Conservation (phyloP, 164 flowering plant species). For the Sextonia rubra region DNA sequence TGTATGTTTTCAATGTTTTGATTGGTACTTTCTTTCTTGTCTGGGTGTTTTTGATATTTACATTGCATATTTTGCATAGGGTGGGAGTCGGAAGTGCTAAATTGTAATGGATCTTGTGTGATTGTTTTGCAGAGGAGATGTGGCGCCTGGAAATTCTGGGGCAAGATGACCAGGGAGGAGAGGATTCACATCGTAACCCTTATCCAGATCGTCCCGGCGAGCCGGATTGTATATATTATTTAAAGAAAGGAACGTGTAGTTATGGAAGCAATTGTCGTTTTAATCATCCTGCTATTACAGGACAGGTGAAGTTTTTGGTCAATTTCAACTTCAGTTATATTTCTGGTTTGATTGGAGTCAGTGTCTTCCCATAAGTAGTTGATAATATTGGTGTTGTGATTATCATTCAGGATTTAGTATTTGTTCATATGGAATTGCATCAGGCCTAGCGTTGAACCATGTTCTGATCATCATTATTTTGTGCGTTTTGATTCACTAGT, state of each 20-base stretch:
- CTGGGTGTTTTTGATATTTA: no score
- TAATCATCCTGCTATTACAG: constrained; percentile 50
- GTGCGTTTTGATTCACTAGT: background rate
- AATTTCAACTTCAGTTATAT: background rate
- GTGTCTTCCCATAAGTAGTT: no score
- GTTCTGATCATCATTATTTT: no score
- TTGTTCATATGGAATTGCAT: no score
- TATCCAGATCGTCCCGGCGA: constrained; percentile 67
- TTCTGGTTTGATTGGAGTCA: background rate
- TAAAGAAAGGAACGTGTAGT: constrained; percentile 60
- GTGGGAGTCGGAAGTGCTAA: no score
- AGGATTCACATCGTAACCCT: constrained; percentile 18
- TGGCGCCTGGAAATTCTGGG: constrained; percentile 39
- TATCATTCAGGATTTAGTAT: no score
- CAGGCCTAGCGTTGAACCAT: no score
- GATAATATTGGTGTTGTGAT: no score
- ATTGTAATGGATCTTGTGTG: background rate
- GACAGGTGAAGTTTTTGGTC: constrained; percentile 29
- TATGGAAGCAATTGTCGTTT: constrained; percentile 61
- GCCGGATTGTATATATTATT: constrained; percentile 55
- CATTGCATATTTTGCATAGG: no score
- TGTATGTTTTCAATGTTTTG: no score
- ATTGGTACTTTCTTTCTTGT: no score
- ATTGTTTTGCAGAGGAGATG: constrained; percentile 30
- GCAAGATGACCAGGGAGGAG: constrained; percentile 31